phyloP scores from a whole-genome alignment of 331 rosid species.

The Rhamnella rubrinervis region DNA sequence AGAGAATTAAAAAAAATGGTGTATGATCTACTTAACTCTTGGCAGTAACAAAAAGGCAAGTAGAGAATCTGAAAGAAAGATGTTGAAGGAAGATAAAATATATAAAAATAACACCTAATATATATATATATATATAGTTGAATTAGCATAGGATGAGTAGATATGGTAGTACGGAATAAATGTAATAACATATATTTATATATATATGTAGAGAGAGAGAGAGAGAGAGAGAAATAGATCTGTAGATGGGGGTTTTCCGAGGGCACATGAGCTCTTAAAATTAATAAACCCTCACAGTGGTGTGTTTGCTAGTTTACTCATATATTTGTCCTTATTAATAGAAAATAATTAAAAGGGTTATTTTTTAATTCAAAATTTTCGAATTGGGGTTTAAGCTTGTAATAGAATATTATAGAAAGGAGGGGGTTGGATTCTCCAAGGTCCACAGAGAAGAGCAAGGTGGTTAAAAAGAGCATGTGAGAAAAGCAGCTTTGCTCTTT shows the following conservation, averaged over 20 bases:
- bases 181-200: too few species aligned
- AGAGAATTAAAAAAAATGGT: too few species aligned
- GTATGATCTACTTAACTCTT: background rate
- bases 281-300: background rate
- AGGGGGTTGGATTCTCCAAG: background rate
- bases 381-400: constrained; percentile 36
- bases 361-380: constrained; percentile 8
- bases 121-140: too few species aligned
- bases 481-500: constrained; percentile 67
- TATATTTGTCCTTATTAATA: constrained; percentile 27
- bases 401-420: background rate
- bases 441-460: background rate
- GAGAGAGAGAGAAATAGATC: constrained; percentile 11
- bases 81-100: background rate
- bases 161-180: background rate
- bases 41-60: background rate
- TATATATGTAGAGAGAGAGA: too few species aligned
- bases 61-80: background rate
- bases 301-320: constrained; percentile 20
- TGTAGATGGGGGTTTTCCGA: constrained; percentile 30
- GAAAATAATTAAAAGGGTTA: background rate
- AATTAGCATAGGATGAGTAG: background rate
- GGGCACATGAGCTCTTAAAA: constrained; percentile 52
- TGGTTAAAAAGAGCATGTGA: constrained; percentile 73
- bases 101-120: background rate